Evolutionary conservation across 805 yeast species (phyloP).

Genomic region (Scheffersomyces coipomensis): DNA sequence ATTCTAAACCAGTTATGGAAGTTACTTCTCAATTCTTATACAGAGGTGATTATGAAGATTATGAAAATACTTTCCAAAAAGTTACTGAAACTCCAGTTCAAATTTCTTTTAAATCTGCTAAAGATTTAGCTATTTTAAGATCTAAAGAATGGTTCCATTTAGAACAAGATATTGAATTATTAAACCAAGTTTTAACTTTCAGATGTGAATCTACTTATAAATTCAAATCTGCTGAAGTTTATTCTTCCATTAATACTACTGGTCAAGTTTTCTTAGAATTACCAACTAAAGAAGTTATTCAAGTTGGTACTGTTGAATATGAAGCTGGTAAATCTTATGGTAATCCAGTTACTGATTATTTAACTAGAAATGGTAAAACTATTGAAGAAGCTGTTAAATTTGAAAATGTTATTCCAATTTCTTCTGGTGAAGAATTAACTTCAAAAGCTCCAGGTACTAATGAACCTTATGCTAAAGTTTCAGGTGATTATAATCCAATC

Average conservation of each 20-base stretch:
- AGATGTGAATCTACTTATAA: slow-evolving; percentile 83
- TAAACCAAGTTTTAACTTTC: slow-evolving; percentile 81
- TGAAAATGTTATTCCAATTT: slow-evolving; percentile 86
- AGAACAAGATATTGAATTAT: slow-evolving; percentile 64
- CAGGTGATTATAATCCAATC: slow-evolving; percentile 98
- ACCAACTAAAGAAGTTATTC: slow-evolving; percentile 85
- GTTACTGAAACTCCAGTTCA: slow-evolving; percentile 84
- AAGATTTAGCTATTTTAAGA: slow-evolving; percentile 88
- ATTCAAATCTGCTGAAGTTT: slow-evolving; percentile 74
- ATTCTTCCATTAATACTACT: slow-evolving; percentile 73
- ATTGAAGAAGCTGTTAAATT: slow-evolving; percentile 91
- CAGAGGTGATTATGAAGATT: slow-evolving; percentile 89
- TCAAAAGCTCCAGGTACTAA: slow-evolving; percentile 92
- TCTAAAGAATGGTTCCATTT: slow-evolving; percentile 98
- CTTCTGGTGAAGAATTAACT: slow-evolving; percentile 58
- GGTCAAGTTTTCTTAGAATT: slow-evolving; percentile 88
- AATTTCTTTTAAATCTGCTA: slow-evolving; percentile 66
- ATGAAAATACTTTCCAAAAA: slow-evolving; percentile 88
- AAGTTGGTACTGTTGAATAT: slow-evolving; percentile 81
- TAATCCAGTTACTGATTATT: slow-evolving; percentile 95
- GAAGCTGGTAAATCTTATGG: slow-evolving; percentile 93
- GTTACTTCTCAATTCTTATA: slow-evolving; percentile 94
- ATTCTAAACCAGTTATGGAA: slow-evolving; percentile 80
- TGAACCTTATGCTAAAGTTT: slow-evolving; percentile 94
- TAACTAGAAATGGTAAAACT: slow-evolving; percentile 86